Evolutionary conservation across 192 early-diverging fungal species (phyloP).

Genomic region (Pilobolus umbonatus): DNA sequence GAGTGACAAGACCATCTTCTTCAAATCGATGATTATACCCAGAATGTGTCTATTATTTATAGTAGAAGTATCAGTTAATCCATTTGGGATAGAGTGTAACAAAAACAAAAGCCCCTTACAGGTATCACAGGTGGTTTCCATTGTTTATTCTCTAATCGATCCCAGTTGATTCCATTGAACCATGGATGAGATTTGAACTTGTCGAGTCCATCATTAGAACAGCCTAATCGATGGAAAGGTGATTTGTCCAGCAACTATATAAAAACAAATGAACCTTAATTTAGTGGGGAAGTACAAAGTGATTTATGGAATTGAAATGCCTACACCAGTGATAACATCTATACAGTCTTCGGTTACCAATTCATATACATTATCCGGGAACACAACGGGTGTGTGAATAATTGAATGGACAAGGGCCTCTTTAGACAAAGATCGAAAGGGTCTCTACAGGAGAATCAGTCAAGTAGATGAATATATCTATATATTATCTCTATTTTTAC

Average conservation of each 20-base stretch:
- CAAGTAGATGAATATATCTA: constrained; percentile 1
- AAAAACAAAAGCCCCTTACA: neutral
- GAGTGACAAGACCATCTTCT: neutral
- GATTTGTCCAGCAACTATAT: constrained; percentile 18
- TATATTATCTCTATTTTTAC: constrained; percentile 34
- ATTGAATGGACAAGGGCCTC: constrained; percentile 68
- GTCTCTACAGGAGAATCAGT: constrained; percentile 48
- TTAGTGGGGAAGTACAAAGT: neutral
- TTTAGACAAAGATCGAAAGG: constrained; percentile 75
- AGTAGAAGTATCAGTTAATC: neutral
- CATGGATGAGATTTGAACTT: constrained; percentile 22
- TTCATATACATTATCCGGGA: constrained; percentile 53
- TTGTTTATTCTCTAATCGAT: constrained; percentile 19
- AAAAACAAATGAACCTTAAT: neutral
- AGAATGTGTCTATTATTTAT: neutral
- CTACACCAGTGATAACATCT: constrained; percentile 48
- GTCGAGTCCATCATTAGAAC: constrained; percentile 16
- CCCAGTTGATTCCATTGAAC: constrained; percentile 25
- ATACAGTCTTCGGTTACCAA: constrained; percentile 46
- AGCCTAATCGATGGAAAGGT: constrained; percentile 16
- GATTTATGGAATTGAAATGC: neutral
- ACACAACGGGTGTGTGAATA: constrained; percentile 59
- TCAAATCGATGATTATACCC: neutral
- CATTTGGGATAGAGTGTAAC: neutral
- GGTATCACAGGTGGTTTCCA: constrained; percentile 14